Evolutionary conservation across 2,329 filamentous ascomycete genomes (phyloP).

Genomic region (Aspergillus vadensis): DNA sequence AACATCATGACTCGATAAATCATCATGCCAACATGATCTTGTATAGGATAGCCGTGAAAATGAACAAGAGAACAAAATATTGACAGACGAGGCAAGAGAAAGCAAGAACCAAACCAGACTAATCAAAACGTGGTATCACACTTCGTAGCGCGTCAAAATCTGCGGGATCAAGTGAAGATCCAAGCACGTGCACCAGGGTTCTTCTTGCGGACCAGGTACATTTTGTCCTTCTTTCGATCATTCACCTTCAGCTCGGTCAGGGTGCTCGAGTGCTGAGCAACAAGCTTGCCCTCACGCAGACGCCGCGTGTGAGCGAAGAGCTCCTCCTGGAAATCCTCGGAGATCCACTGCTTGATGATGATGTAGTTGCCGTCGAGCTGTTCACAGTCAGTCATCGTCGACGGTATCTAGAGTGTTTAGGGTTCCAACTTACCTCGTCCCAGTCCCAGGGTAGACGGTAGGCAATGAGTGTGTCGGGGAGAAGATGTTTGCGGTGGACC

Average conservation of each 20-base stretch:
- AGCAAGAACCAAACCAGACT: neutral
- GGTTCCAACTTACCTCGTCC: constrained; percentile 43
- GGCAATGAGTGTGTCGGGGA: constrained; percentile 49
- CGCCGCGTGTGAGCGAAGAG: constrained; percentile 71
- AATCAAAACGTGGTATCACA: constrained; percentile 7
- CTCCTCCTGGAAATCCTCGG: constrained; percentile 69
- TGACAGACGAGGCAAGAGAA: neutral
- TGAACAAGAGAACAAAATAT: neutral
- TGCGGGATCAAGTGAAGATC: constrained; percentile 35
- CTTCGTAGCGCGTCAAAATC: neutral
- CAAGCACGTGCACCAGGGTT: constrained; percentile 36
- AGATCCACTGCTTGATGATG: constrained; percentile 72
- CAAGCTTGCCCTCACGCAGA: constrained; percentile 57
- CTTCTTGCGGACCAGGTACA: constrained; percentile 52
- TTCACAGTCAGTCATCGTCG: constrained; percentile 5
- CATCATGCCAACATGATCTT: constrained; percentile 9
- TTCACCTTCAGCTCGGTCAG: constrained; percentile 46
- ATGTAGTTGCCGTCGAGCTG: constrained; percentile 66
- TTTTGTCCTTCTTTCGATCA: constrained; percentile 46
- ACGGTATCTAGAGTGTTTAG: too few species aligned
- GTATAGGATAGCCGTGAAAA: neutral
- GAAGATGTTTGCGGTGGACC: constrained; percentile 50
- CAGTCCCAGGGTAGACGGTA: constrained; percentile 52
- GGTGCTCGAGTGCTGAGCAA: constrained; percentile 39
- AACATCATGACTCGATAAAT: constrained; percentile 5